A percentile compares a stretch with the other conserved stretches of the same genome.
Evolutionary conservation across 352 stramenopile genomes (phyloP).

Genomic region (Peronospora farinosa): DNA sequence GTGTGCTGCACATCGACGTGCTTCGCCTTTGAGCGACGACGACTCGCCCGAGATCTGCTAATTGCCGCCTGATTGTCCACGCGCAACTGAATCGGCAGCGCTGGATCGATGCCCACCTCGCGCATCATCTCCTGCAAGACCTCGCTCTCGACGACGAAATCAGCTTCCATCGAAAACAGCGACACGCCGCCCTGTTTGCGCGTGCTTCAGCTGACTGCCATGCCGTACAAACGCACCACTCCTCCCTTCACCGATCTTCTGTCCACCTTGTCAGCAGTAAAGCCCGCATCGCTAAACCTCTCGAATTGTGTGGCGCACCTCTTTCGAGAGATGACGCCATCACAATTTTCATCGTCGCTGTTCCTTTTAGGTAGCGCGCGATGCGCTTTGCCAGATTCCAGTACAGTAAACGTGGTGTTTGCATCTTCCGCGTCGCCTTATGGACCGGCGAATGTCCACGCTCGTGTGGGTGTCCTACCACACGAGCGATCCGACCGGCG

Average conservation of each 20-base stretch:
- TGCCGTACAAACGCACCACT: neutral
- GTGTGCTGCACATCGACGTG: no score
- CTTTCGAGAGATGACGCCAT: neutral
- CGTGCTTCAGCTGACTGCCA: neutral
- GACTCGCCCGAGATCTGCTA: no score
- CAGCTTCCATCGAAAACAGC: neutral
- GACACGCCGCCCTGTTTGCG: neutral
- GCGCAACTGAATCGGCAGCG: no score
- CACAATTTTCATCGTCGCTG: neutral
- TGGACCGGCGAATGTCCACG: no score
- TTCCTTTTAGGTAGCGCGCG: neutral
- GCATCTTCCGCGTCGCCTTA: neutral
- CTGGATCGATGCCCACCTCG: no score
- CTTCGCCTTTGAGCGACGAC: no score
- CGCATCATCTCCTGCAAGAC: neutral
- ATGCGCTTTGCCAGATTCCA: neutral
- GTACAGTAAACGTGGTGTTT: neutral
- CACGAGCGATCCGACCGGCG: no score
- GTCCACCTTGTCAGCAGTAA: neutral
- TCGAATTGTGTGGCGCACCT: neutral
- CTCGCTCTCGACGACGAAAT: neutral
- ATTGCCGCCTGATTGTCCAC: no score
- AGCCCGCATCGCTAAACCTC: neutral
- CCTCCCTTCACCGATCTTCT: neutral
- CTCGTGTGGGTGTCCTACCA: no score